Base-by-base conservation (phyloP, 2,329 filamentous ascomycete species). In the Epichloe amarillans region DNA sequence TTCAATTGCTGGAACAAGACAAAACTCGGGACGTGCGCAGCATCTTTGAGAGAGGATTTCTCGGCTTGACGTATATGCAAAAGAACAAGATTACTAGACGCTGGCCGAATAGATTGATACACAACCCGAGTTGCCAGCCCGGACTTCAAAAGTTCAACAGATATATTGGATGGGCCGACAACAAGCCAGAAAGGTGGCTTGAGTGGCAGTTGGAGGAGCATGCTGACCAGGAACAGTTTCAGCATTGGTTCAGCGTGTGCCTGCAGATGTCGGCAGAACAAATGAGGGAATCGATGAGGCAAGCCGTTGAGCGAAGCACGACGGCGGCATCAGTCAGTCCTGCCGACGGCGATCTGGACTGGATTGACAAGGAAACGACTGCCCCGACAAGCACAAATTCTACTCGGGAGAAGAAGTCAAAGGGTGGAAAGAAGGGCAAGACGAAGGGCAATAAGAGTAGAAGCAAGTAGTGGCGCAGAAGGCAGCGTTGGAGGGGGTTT, bases 71-170 rank as follows among this genome's bases (percentile, higher is more conserved):
- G 3, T 14, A 53, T 2, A 57, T 56, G 40, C 8, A 17, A 2
- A 57, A 56, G 36, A 61, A 64, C 42, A 55, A 47, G 4, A 46
- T 64, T 19, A 51, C 53, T n/a, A 46, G 36, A 15, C 52, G 49
- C 2, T 64, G 60, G 60, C 57, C 57, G 3, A 59, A 60, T 37
- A 50, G 56, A 17, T 47, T 61, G 14, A 46, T 60, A 3, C 42
- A 56, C 40, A 47, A 36, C n/a, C 50, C 26, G 4, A 54, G 43
- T 0, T 49, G 50, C 17, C 45, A 12, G 11, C 58, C 56, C 4
- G 51, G 49, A 2, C 26, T 52, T 17, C 26, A 51, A 17, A 55
- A 58, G 11, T 58, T 60, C 10, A 55, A 59, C 38, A 56, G 57
- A 30, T 58, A 51, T 52, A 15, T 61, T 6, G 52, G 58, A 1